Percentiles rank a stretch among this genome's conserved stretches.
These are phyloP conservation scores for Penicillium egyptiacum DNA, from an alignment of 495 filamentous ascomycete genomes.

Conservation along the genomic window DNA sequence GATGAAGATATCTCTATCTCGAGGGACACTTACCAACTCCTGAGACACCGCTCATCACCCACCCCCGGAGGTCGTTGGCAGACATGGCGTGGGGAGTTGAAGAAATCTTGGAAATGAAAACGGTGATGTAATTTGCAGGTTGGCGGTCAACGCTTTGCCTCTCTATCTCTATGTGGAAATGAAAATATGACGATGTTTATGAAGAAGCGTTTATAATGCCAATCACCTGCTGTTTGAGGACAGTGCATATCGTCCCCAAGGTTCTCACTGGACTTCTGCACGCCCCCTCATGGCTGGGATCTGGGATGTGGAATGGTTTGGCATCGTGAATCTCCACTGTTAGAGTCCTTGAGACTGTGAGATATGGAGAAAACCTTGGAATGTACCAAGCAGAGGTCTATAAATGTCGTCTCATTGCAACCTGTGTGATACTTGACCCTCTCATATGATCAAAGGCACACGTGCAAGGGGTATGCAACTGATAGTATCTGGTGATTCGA, in stretches of 20 bases:
- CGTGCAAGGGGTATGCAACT: background rate
- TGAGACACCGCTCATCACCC: constrained; percentile 87
- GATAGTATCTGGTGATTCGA: background rate
- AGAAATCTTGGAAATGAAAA: constrained; percentile 7
- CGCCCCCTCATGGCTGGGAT: background rate
- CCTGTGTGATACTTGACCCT: background rate
- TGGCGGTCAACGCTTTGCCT: constrained; percentile 20
- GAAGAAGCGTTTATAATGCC: background rate
- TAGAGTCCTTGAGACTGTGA: background rate
- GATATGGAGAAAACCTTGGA: background rate
- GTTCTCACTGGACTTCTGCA: constrained; percentile 14
- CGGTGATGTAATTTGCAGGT: constrained; percentile 22
- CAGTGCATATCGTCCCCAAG: constrained; percentile 20
- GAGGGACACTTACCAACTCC: constrained; percentile 61
- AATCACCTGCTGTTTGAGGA: background rate
- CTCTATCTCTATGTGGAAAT: background rate
- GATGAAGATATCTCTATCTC: background rate
- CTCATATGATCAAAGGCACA: background rate
- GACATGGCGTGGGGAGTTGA: constrained; percentile 36
- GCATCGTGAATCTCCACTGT: background rate
- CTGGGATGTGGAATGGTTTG: background rate
- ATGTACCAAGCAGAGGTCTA: background rate
- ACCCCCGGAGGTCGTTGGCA: constrained; percentile 83
- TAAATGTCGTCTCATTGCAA: background rate
- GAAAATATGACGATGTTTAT: background rate